Percentiles rank a stretch among this genome's conserved stretches.
phyloP scores from a whole-genome alignment of 192 early-diverging fungal genomes.

The Backusella sp. region DNA sequence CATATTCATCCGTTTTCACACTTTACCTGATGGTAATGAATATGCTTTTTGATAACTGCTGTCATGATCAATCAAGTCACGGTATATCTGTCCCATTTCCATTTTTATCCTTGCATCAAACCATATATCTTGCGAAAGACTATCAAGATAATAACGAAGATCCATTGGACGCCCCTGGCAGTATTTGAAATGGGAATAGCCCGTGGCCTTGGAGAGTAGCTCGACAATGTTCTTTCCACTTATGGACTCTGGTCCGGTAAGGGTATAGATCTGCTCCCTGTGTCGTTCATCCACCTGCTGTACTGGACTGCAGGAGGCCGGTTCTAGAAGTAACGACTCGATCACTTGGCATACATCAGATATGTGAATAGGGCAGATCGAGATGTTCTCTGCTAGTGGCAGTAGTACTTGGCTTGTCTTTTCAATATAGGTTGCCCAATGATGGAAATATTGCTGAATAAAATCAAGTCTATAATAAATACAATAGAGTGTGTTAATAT shows the following conservation, averaged over 20 bases:
- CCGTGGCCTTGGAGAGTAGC: slow-evolving; percentile 15
- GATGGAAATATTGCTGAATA: slow-evolving; percentile 32
- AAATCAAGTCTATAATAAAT: slow-evolving; percentile 27
- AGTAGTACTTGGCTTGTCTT: slow-evolving; percentile 18
- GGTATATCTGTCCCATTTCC: slow-evolving; percentile 23
- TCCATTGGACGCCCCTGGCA: slow-evolving; percentile 28
- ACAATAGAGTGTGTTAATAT: not conserved
- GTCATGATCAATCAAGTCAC: slow-evolving; percentile 9
- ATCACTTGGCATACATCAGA: slow-evolving; percentile 23
- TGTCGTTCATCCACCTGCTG: slow-evolving; percentile 16
- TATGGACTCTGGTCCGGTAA: slow-evolving; percentile 26
- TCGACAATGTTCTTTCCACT: slow-evolving; percentile 23
- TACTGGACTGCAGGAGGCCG: too few species aligned
- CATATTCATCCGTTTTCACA: not conserved
- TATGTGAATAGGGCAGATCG: slow-evolving; percentile 29
- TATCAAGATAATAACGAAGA: slow-evolving; percentile 25
- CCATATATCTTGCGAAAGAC: slow-evolving; percentile 24
- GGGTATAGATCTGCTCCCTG: slow-evolving; percentile 29
- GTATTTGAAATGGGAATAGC: slow-evolving; percentile 14
- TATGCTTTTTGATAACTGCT: slow-evolving; percentile 18
- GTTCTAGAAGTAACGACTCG: not conserved
- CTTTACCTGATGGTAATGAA: slow-evolving; percentile 23
- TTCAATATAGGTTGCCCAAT: slow-evolving; percentile 26
- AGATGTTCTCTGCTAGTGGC: slow-evolving; percentile 8
- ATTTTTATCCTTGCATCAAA: slow-evolving; percentile 33